Evolutionary conservation across 2,329 filamentous ascomycete genomes (phyloP), one percentile per base, ranked within the genome.

Genomic region (Periglandula ipomoeae): DNA sequence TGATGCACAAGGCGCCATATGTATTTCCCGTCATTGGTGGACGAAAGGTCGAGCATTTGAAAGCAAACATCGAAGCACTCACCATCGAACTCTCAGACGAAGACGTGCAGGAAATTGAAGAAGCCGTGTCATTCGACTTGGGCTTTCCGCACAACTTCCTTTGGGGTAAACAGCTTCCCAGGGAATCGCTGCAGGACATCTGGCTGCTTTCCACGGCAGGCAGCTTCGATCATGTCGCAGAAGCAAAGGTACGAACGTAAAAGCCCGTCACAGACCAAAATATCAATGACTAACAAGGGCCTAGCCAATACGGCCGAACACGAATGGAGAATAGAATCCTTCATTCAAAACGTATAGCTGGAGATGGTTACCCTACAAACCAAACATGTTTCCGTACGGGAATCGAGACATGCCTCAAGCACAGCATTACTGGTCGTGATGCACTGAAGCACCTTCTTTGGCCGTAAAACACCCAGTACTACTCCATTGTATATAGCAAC

Each of bases 21-120:
- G 81, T 89, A 11, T 87, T 87, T 59, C 86, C 86, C 1, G 80
- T 89, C 37, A 71, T 88, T 4, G 85, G 85, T 10, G 82, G 82
- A 0, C 74, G 84, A 10, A 88, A 81, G 56, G 63, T 86, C 9
- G 78, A 83, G 44, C 84, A 89, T 59, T 67, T 90, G 37, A 76
- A 82, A 59, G 74, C 72, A 50, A 89, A 88, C 58, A 84, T 89
- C 54, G 76, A 83, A 57, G 82, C 83, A 0, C 69, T 90, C 34
- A 72, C 70, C 1, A 67, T 89, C 38, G 66, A 73, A 48, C 67
- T 90, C 32, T 75, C 68, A 0, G 61, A 70, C 0, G 73, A 83
- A 51, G 82, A 90, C 39, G 76, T 90, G 23, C 65, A 76, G 34
- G 75, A 81, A 55, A 81, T 89, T 50, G 85, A 89, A 51, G 67